Conservation (phyloP, 306 rosid species). For the Prunus kanzakura region DNA sequence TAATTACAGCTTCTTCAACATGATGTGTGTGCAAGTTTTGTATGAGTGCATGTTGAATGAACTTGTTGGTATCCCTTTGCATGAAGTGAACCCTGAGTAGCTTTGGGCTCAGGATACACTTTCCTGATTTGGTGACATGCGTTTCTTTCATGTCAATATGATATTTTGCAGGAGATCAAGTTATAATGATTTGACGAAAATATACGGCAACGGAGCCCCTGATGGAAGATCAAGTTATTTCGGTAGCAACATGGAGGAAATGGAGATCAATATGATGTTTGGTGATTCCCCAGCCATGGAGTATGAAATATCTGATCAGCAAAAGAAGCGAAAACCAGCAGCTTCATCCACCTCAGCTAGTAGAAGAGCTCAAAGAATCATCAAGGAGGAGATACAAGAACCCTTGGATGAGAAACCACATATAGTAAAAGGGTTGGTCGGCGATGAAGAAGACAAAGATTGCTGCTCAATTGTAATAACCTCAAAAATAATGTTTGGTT, state of each 20-base stretch:
- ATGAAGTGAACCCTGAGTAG: neutral
- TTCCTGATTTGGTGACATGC: neutral
- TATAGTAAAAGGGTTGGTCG: neutral
- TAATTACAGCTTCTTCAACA: neutral
- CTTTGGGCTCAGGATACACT: neutral
- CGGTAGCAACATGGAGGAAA: constrained; percentile 17
- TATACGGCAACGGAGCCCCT: constrained; percentile 17
- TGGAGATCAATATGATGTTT: constrained; percentile 4
- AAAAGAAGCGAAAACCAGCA: constrained; percentile 29
- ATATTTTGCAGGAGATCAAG: constrained; percentile 30
- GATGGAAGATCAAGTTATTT: constrained; percentile 10
- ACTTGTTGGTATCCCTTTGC: neutral
- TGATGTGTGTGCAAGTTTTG: neutral
- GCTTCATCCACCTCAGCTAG: constrained; percentile 23
- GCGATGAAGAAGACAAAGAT: constrained; percentile 22
- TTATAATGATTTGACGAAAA: constrained; percentile 30
- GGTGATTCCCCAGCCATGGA: constrained; percentile 18
- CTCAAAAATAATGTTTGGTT: no score
- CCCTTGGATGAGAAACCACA: constrained; percentile 13
- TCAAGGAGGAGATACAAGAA: constrained; percentile 25
- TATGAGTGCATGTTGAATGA: neutral
- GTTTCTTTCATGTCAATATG: constrained; percentile 9
- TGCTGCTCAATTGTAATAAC: constrained; percentile 23
- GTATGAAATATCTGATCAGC: constrained; percentile 13
- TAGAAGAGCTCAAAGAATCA: constrained; percentile 25